These are phyloP conservation scores for Endothia cerciana DNA, from an alignment of 2,329 filamentous ascomycete genomes.

Conservation along the genomic window DNA sequence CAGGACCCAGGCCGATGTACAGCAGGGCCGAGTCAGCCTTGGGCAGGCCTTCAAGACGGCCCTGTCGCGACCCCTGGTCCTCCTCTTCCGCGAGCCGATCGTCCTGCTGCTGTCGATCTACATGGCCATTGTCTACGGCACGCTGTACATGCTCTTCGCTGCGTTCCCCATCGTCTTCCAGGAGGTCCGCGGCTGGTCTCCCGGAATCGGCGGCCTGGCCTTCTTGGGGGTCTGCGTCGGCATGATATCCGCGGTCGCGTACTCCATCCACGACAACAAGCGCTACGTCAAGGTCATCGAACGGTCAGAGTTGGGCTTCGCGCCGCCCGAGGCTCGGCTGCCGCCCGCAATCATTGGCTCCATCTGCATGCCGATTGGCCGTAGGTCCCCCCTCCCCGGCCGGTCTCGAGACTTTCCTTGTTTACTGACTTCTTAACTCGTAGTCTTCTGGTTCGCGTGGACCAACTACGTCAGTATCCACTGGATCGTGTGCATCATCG, in stretches of 20 bases:
- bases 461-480: slow-evolving; percentile 35
- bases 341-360: slow-evolving; percentile 63
- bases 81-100: slow-evolving; percentile 70
- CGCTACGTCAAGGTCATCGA: slow-evolving; percentile 52
- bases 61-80: slow-evolving; percentile 65
- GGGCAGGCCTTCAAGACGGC: slow-evolving; percentile 56
- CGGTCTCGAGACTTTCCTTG: too few relatives aligned
- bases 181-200: slow-evolving; percentile 57
- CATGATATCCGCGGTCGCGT: slow-evolving; percentile 60
- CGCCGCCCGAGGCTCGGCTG: slow-evolving; percentile 66
- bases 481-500: slow-evolving; percentile 43
- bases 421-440: not conserved
- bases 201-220: slow-evolving; percentile 62
- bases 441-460: slow-evolving; percentile 30
- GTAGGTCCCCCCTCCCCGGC: slow-evolving; percentile 1
- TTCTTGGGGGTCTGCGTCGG: slow-evolving; percentile 69
- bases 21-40: slow-evolving; percentile 48
- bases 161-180: slow-evolving; percentile 67
- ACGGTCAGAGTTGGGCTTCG: slow-evolving; percentile 52
- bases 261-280: slow-evolving; percentile 57
- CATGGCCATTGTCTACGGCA: slow-evolving; percentile 62
- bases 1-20: slow-evolving; percentile 51
- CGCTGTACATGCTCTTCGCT: slow-evolving; percentile 58
- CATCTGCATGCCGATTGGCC: slow-evolving; percentile 37
- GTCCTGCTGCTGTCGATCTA: slow-evolving; percentile 66